Conservation (phyloP, 129 eudicot species). For the Escallonia herrerae region DNA sequence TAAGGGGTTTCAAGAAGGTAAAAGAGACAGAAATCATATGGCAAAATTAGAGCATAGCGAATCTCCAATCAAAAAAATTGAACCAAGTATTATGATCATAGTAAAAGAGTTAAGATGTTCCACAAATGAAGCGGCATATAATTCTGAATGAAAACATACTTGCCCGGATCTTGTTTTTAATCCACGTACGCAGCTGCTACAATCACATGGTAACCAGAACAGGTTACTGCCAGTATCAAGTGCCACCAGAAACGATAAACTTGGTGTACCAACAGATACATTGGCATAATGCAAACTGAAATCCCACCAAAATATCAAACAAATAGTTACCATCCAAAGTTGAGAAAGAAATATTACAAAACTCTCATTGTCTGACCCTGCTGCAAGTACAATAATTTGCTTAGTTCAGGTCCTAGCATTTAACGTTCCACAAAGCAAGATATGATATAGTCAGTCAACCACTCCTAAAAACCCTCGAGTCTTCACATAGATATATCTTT, state of each 20-base stretch:
- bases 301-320: slow-evolving; percentile 1
- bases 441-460: too few relatives aligned
- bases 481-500: background rate
- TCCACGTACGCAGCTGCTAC: slow-evolving; percentile 51
- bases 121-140: too few relatives aligned
- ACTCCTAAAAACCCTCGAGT: background rate
- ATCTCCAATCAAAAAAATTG: background rate
- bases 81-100: background rate
- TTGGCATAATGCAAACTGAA: slow-evolving; percentile 89
- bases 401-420: background rate
- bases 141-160: slow-evolving; percentile 27
- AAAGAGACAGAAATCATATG: too few relatives aligned
- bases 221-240: slow-evolving; percentile 97
- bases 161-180: slow-evolving; percentile 33
- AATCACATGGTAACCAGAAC: slow-evolving; percentile 96
- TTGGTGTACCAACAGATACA: slow-evolving; percentile 87
- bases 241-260: slow-evolving; percentile 73
- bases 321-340: background rate
- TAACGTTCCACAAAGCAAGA: too few relatives aligned
- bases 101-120: too few relatives aligned
- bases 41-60: too few relatives aligned
- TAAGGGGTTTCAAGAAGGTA: too few relatives aligned
- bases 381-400: too few relatives aligned
- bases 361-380: too few relatives aligned
- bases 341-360: too few relatives aligned